Percentiles rank a stretch among this genome's conserved stretches.
Conservation (phyloP, 805 yeast genomes). For the Candida vartiovaarae region DNA sequence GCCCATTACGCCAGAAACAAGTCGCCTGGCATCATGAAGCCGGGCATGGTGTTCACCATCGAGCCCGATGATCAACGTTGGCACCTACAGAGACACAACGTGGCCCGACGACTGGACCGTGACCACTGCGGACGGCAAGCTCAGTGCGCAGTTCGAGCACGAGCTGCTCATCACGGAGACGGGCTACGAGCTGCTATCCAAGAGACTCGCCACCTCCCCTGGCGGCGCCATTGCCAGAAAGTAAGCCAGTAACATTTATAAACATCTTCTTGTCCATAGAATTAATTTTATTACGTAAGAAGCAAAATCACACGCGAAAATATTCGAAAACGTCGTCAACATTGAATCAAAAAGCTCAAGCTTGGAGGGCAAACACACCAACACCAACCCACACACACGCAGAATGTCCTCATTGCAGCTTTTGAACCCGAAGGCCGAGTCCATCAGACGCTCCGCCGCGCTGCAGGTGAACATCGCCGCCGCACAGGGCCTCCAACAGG, state of each 20-base stretch:
- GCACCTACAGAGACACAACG: slow-evolving; percentile 66
- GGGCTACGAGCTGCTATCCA: slow-evolving; percentile 87
- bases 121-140: slow-evolving; percentile 80
- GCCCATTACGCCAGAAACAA: slow-evolving; percentile 94
- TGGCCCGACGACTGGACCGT: slow-evolving; percentile 99
- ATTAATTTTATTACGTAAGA: no score
- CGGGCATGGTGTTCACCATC: slow-evolving; percentile 94
- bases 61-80: slow-evolving; percentile 97
- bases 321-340: no score
- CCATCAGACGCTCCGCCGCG: slow-evolving; percentile 92
- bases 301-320: no score
- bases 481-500: slow-evolving; percentile 94
- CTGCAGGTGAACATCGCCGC: slow-evolving; percentile 91
- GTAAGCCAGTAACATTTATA: neutral
- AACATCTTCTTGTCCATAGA: no score
- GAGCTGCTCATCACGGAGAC: slow-evolving; percentile 87
- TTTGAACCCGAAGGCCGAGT: slow-evolving; percentile 95
- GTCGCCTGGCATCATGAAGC: slow-evolving; percentile 87
- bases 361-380: no score
- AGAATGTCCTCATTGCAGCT: slow-evolving; percentile 70
- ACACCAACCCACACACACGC: no score
- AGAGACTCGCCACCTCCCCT: slow-evolving; percentile 72
- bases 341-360: no score
- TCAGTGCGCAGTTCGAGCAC: slow-evolving; percentile 94
- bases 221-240: slow-evolving; percentile 76